phyloP scores from a whole-genome alignment of 805 yeast species.

The Blastobotrys terrestris region DNA sequence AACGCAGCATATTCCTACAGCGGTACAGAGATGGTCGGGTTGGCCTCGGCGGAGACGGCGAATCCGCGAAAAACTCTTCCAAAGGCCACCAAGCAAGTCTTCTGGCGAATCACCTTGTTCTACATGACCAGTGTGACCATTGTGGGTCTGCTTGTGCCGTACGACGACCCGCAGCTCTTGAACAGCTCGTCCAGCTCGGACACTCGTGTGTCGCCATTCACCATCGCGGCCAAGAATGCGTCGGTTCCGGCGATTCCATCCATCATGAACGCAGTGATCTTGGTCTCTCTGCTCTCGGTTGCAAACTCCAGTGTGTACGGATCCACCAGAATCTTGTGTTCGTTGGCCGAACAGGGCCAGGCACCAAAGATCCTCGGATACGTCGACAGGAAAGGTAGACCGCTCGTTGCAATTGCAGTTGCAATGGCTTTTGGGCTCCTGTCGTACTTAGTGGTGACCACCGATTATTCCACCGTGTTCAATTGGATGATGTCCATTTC shows the following conservation, averaged over 20 bases:
- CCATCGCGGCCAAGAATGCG: constrained; percentile 59
- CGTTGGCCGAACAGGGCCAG: constrained; percentile 54
- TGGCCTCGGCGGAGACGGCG: constrained; percentile 65
- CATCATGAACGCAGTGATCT: constrained; percentile 59
- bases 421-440: constrained; percentile 44
- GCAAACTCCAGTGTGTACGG: constrained; percentile 64
- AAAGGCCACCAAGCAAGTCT: constrained; percentile 66
- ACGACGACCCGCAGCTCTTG: constrained; percentile 42
- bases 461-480: constrained; percentile 52
- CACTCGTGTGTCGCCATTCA: constrained; percentile 63
- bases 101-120: constrained; percentile 67
- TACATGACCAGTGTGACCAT: constrained; percentile 51
- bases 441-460: constrained; percentile 54
- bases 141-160: constrained; percentile 66
- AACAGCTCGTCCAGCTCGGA: constrained; percentile 44
- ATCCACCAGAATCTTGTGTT: constrained; percentile 58
- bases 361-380: constrained; percentile 55
- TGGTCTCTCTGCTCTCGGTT: constrained; percentile 59
- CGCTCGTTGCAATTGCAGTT: constrained; percentile 52
- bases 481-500: constrained; percentile 73
- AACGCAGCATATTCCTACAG: constrained; percentile 69
- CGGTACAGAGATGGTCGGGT: constrained; percentile 63
- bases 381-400: constrained; percentile 68
- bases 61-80: constrained; percentile 64
- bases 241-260: constrained; percentile 61